These are phyloP conservation scores for Colletotrichum sojae DNA, from an alignment of 2,329 filamentous ascomycete species.

Conservation along the genomic window DNA sequence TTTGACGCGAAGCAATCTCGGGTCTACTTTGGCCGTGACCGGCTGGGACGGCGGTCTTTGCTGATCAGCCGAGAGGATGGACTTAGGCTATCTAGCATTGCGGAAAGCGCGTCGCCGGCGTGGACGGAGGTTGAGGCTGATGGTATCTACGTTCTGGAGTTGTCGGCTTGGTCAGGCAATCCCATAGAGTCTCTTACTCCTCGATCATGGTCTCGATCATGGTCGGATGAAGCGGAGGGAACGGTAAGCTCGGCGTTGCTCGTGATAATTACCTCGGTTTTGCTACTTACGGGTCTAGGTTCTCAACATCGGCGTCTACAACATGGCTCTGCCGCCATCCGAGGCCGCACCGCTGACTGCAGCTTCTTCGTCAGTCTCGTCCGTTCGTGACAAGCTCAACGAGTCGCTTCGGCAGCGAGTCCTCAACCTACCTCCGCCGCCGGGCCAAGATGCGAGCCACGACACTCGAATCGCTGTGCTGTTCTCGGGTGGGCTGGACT, in stretches of 20 bases:
- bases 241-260: constrained; percentile 60
- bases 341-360: constrained; percentile 44
- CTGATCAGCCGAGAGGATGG: constrained; percentile 67
- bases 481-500: constrained; percentile 96
- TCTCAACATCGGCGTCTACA: constrained; percentile 68
- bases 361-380: constrained; percentile 64
- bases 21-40: constrained; percentile 89
- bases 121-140: constrained; percentile 90
- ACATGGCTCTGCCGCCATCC: constrained; percentile 58
- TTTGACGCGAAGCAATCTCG: constrained; percentile 74
- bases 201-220: constrained; percentile 50
- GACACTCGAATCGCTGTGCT: constrained; percentile 79
- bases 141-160: constrained; percentile 80
- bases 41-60: constrained; percentile 88
- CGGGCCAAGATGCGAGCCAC: constrained; percentile 46
- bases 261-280: constrained; percentile 39
- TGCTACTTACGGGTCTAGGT: constrained; percentile 65
- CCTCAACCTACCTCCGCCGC: constrained; percentile 74
- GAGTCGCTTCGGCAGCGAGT: constrained; percentile 77
- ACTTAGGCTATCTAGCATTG: constrained; percentile 80
- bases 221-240: constrained; percentile 52
- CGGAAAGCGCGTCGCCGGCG: constrained; percentile 63
- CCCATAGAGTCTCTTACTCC: not conserved
- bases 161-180: constrained; percentile 51
- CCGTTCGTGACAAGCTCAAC: constrained; percentile 68